Conservation (phyloP, 1,284 basidiomycete species). For the Pholiota adiposa region DNA sequence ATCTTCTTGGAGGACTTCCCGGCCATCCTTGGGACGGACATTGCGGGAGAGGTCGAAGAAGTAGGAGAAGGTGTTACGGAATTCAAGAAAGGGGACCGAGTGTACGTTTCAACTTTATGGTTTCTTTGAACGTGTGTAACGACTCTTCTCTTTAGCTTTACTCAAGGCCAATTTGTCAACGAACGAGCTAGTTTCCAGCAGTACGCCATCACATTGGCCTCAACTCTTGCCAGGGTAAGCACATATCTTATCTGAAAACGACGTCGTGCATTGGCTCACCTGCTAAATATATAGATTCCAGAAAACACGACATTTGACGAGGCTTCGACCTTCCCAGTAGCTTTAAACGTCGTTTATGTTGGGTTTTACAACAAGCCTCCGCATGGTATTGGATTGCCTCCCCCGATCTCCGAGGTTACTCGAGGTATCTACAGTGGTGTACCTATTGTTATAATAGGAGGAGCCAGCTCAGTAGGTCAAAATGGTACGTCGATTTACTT, state of each 20-base stretch:
- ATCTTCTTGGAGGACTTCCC: slow-evolving; percentile 36
- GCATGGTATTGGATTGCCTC: slow-evolving; percentile 30
- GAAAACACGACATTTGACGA: slow-evolving; percentile 44
- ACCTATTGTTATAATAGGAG: slow-evolving; percentile 38
- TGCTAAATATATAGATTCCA: slow-evolving; percentile 38
- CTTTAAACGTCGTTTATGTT: slow-evolving; percentile 37
- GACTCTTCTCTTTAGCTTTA: slow-evolving; percentile 37
- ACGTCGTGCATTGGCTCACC: background rate
- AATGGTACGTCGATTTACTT: slow-evolving; percentile 27
- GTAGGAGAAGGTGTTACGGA: slow-evolving; percentile 27
- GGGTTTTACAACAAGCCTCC: slow-evolving; percentile 35
- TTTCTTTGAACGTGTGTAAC: background rate
- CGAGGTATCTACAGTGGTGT: slow-evolving; percentile 37
- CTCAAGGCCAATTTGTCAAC: slow-evolving; percentile 40
- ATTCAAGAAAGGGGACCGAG: slow-evolving; percentile 28
- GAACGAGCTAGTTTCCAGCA: slow-evolving; percentile 51
- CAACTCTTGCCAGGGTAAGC: slow-evolving; percentile 45
- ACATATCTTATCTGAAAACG: background rate
- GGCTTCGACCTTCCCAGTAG: slow-evolving; percentile 38
- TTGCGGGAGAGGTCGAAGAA: slow-evolving; percentile 31
- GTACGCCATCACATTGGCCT: slow-evolving; percentile 45
- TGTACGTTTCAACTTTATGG: slow-evolving; percentile 23
- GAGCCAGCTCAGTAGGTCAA: slow-evolving; percentile 36
- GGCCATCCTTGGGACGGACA: slow-evolving; percentile 43
- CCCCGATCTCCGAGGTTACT: slow-evolving; percentile 32